Percentiles rank a stretch among this genome's conserved stretches.
Evolutionary conservation across 2,329 filamentous ascomycete genomes (phyloP).

Genomic region (Blastomyces silverae): DNA sequence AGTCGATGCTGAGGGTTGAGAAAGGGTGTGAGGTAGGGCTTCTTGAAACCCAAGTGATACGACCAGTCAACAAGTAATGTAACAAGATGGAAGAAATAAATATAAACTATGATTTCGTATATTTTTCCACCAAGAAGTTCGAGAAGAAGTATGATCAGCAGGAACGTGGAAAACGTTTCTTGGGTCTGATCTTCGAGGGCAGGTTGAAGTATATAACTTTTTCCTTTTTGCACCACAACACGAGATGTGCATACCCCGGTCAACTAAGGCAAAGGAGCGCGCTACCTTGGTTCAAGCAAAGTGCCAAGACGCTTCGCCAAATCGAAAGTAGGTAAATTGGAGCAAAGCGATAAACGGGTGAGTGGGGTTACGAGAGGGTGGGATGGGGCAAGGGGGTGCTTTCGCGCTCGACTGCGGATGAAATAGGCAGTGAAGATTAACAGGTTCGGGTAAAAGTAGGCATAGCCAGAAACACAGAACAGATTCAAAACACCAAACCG

Average conservation of each 20-base stretch:
- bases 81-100: conserved; percentile 9
- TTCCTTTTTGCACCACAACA: conserved; percentile 12
- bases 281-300: conserved; percentile 7
- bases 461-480: not conserved
- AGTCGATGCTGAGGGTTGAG: not conserved
- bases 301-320: conserved; percentile 12
- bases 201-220: conserved; percentile 10
- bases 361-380: conserved; percentile 14
- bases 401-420: conserved; percentile 4
- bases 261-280: not conserved
- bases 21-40: not conserved
- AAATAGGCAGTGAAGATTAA: conserved; percentile 13
- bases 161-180: conserved; percentile 11
- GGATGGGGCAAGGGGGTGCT: conserved; percentile 8
- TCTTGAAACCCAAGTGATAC: not conserved
- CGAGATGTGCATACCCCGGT: conserved; percentile 11
- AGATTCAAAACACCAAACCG: not conserved
- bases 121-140: not conserved
- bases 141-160: conserved; percentile 13
- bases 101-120: conserved; percentile 11
- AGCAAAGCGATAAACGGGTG: conserved; percentile 3
- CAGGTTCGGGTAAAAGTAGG: conserved; percentile 9
- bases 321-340: conserved; percentile 13
- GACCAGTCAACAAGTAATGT: conserved; percentile 1
- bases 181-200: conserved; percentile 10